A percentile compares a stretch with the other conserved stretches of the same genome.
These are phyloP conservation scores for Fusarium sp. DNA, from an alignment of 2,329 filamentous ascomycete genomes.

Conservation along the genomic window DNA sequence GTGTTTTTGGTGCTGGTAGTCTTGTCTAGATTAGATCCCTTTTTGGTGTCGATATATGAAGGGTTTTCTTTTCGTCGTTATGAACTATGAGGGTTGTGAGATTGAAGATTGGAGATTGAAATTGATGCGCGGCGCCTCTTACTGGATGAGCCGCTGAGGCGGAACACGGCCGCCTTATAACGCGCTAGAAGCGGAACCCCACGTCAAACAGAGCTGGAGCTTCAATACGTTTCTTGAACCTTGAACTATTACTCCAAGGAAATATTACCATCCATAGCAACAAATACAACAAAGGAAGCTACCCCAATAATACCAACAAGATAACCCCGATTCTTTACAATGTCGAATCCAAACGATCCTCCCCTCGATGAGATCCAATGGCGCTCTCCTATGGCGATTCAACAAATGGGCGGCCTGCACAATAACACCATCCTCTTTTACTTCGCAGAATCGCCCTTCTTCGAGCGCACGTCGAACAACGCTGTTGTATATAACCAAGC, in stretches of 20 bases:
- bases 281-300: not conserved
- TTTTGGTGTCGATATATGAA: not conserved
- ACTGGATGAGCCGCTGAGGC: constrained; percentile 20
- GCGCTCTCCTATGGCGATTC: constrained; percentile 61
- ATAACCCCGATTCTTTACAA: constrained; percentile 35
- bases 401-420: constrained; percentile 67
- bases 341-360: constrained; percentile 59
- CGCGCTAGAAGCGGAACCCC: constrained; percentile 33
- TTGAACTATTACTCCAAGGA: not conserved
- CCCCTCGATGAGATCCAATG: constrained; percentile 75
- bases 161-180: constrained; percentile 18
- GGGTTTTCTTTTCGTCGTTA: not conserved
- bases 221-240: not conserved
- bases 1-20: not conserved
- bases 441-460: constrained; percentile 74
- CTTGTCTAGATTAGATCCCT: not conserved
- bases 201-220: constrained; percentile 27
- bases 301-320: not conserved
- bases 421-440: constrained; percentile 74
- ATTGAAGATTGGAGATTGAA: constrained; percentile 3
- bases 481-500: constrained; percentile 70
- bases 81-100: not conserved
- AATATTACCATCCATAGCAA: constrained; percentile 8
- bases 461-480: constrained; percentile 74
- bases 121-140: constrained; percentile 12